Percentiles rank a stretch among this genome's conserved stretches.
phyloP scores from a whole-genome alignment of 148 eudicot genomes.

The Vaccinium myrtillus region DNA sequence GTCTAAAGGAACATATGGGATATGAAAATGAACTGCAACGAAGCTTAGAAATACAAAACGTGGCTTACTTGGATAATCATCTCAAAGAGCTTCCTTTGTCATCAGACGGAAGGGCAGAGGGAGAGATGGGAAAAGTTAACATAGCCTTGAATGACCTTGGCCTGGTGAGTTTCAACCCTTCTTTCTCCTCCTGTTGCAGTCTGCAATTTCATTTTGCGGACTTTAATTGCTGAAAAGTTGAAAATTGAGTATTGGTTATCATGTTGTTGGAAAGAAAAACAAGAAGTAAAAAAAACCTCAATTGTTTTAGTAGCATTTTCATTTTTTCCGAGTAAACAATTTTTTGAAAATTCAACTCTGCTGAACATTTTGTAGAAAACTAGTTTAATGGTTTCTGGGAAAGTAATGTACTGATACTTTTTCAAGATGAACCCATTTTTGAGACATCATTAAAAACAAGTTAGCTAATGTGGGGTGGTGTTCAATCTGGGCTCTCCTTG shows the following conservation, averaged over 20 bases:
- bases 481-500: no score
- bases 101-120: conserved; percentile 21
- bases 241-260: not conserved
- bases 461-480: no score
- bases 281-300: not conserved
- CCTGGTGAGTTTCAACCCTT: conserved; percentile 48
- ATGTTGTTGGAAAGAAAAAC: not conserved
- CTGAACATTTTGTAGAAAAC: not conserved
- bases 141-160: conserved; percentile 64
- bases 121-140: conserved; percentile 26
- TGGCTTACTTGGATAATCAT: conserved; percentile 42
- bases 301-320: not conserved
- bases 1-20: conserved; percentile 51
- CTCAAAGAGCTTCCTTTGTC: conserved; percentile 63
- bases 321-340: not conserved
- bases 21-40: conserved; percentile 53
- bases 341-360: not conserved
- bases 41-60: conserved; percentile 44
- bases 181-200: not conserved
- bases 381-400: not conserved
- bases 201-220: not conserved
- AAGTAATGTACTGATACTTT: not conserved
- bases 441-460: not conserved
- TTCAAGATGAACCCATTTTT: not conserved
- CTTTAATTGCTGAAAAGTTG: not conserved